Percentiles rank a stretch among this genome's conserved stretches.
Conservation (phyloP, 192 early-diverging fungal genomes). For the Backusella parvicylindrica region DNA sequence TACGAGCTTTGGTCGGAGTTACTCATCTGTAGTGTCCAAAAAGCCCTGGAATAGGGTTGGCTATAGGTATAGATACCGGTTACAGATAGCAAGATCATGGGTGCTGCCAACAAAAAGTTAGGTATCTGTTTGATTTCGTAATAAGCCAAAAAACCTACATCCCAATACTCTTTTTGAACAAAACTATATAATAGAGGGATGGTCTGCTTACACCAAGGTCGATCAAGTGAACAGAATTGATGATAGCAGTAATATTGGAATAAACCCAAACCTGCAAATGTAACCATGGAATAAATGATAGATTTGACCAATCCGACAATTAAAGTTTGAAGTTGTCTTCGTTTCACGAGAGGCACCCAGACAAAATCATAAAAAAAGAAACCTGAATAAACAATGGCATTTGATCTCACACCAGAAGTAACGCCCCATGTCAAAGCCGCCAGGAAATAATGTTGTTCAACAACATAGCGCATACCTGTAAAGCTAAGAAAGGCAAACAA, state of each 20-base stretch:
- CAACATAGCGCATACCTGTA: constrained; percentile 63
- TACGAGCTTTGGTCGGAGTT: background rate
- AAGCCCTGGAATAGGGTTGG: constrained; percentile 48
- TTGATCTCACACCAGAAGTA: constrained; percentile 66
- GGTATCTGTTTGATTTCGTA: constrained; percentile 82
- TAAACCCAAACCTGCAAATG: constrained; percentile 49
- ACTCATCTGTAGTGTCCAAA: background rate
- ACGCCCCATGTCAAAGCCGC: constrained; percentile 67
- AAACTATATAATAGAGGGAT: constrained; percentile 73
- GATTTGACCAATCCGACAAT: background rate
- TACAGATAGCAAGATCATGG: constrained; percentile 67
- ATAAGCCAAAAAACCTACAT: constrained; percentile 83
- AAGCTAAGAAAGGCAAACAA: constrained; percentile 80
- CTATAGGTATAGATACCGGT: constrained; percentile 58
- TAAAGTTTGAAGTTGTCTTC: background rate
- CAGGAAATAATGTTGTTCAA: constrained; percentile 39
- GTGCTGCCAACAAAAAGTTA: constrained; percentile 84
- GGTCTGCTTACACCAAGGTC: constrained; percentile 66
- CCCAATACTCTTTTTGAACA: constrained; percentile 88
- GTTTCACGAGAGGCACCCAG: background rate
- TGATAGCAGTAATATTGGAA: constrained; percentile 64
- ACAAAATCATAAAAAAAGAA: constrained; percentile 78
- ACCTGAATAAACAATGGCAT: constrained; percentile 78
- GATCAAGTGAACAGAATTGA: constrained; percentile 52
- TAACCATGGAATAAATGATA: constrained; percentile 31